phyloP scores from a whole-genome alignment of 257 asterid genomes.

The Penstemon barbatus region DNA sequence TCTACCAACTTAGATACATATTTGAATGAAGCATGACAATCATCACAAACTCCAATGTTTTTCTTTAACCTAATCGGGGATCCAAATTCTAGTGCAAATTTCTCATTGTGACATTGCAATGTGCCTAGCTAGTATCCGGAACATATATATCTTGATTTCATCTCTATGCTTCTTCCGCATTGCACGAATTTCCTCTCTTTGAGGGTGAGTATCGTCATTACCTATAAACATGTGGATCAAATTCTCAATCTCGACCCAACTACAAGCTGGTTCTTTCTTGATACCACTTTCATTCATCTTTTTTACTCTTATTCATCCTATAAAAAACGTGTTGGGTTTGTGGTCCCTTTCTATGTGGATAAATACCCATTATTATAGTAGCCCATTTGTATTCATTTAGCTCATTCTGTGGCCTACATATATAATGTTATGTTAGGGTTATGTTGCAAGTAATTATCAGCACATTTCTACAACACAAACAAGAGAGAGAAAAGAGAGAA shows the following conservation, averaged over 20 bases:
- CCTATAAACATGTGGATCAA: slow-evolving; percentile 69
- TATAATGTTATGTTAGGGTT: too few species aligned
- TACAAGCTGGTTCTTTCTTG: slow-evolving; percentile 87
- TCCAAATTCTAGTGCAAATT: slow-evolving; percentile 75
- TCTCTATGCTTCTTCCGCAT: slow-evolving; percentile 61
- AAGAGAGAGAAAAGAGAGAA: too few species aligned
- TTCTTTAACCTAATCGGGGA: slow-evolving; percentile 67
- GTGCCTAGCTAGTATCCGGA: slow-evolving; percentile 76
- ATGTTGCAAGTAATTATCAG: too few species aligned
- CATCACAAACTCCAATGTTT: slow-evolving; percentile 85
- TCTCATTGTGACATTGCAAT: slow-evolving; percentile 74
- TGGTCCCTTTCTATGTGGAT: too few species aligned
- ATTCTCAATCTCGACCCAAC: slow-evolving; percentile 87
- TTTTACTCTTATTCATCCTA: slow-evolving; percentile 42
- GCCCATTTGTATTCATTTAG: too few species aligned
- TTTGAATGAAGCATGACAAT: slow-evolving; percentile 73
- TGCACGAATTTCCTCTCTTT: slow-evolving; percentile 47
- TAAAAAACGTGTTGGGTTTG: slow-evolving; percentile 33
- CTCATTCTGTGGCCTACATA: too few species aligned
- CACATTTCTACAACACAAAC: too few species aligned
- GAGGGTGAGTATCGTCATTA: slow-evolving; percentile 69
- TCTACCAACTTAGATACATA: slow-evolving; percentile 61
- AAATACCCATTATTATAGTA: too few species aligned
- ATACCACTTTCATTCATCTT: slow-evolving; percentile 73
- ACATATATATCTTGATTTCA: slow-evolving; percentile 62